These are phyloP conservation scores for Coemansia furcata DNA, from an alignment of 192 early-diverging fungal genomes.

Conservation along the genomic window DNA sequence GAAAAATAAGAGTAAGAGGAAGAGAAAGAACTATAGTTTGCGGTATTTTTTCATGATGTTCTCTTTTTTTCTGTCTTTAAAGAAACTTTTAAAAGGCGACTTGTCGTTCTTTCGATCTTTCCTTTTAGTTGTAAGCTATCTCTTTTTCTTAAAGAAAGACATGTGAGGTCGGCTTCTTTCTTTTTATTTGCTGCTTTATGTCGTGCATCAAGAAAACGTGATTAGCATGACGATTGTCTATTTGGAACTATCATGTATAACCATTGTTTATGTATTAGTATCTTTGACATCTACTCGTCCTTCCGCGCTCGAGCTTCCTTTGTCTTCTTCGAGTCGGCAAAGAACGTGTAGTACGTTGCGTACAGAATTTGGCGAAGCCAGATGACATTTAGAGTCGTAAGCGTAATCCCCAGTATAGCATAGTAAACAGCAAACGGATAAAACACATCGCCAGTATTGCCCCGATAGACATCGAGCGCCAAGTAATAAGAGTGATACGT, in stretches of 20 bases:
- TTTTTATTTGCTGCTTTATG: not conserved
- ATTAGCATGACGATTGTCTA: not conserved
- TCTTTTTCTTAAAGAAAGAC: not conserved
- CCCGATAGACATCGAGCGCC: constrained; percentile 3
- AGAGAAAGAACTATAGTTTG: not conserved
- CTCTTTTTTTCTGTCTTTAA: not conserved
- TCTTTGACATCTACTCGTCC: not conserved
- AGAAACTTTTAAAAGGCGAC: not conserved
- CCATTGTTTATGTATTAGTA: not conserved
- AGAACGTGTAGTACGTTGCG: constrained; percentile 36
- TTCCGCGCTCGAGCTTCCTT: not conserved
- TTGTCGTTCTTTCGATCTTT: not conserved
- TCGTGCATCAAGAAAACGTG: not conserved
- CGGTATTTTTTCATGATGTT: not conserved
- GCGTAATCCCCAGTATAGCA: constrained; percentile 29
- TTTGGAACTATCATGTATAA: not conserved
- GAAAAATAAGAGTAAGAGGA: not conserved
- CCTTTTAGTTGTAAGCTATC: not conserved
- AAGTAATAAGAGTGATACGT: constrained; percentile 26
- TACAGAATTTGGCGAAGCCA: constrained; percentile 43
- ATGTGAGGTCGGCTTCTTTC: not conserved
- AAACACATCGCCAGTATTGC: constrained; percentile 14
- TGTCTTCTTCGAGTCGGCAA: not conserved
- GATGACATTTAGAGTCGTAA: constrained; percentile 37
- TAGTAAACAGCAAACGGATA: constrained; percentile 43